Conservation (phyloP, 257 asterid species). For the Eustoma russellianum region DNA sequence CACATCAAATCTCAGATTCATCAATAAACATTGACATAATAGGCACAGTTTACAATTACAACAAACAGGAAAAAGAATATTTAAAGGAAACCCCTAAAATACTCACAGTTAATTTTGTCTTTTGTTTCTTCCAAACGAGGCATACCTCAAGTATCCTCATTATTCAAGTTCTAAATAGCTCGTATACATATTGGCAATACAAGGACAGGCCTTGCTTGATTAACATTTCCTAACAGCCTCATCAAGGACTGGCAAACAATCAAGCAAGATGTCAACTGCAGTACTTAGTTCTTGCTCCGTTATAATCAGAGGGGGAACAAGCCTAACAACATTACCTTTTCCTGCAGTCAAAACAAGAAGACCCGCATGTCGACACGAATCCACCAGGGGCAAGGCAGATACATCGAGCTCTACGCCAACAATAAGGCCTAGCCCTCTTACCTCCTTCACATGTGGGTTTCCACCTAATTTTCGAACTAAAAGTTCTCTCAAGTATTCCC, state of each 20-base stretch:
- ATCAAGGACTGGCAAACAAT: conserved; percentile 61
- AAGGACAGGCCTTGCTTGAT: too few relatives aligned
- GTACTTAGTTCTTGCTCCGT: conserved; percentile 53
- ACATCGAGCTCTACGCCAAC: conserved; percentile 81
- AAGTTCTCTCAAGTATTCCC: conserved; percentile 48
- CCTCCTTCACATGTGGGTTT: conserved; percentile 61
- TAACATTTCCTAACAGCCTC: conserved; percentile 13
- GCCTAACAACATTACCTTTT: conserved; percentile 79
- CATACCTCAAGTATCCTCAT: too few relatives aligned
- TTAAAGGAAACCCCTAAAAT: too few relatives aligned
- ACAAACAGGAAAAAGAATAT: too few relatives aligned
- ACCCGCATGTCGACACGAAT: conserved; percentile 66
- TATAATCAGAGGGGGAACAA: conserved; percentile 83
- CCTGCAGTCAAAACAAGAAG: conserved; percentile 89
- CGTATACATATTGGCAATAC: too few relatives aligned
- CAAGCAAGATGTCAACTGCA: conserved; percentile 51
- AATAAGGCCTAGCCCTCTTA: conserved; percentile 78
- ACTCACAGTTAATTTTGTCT: too few relatives aligned
- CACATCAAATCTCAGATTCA: too few relatives aligned
- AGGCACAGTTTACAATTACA: too few relatives aligned
- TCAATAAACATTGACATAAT: too few relatives aligned
- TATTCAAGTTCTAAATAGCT: too few relatives aligned
- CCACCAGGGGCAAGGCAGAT: conserved; percentile 59
- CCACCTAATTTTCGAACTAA: conserved; percentile 41
- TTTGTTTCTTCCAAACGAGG: too few relatives aligned